These are phyloP conservation scores for Kodamaea arcana DNA, from an alignment of 1,139 yeast species.

Conservation along the genomic window DNA sequence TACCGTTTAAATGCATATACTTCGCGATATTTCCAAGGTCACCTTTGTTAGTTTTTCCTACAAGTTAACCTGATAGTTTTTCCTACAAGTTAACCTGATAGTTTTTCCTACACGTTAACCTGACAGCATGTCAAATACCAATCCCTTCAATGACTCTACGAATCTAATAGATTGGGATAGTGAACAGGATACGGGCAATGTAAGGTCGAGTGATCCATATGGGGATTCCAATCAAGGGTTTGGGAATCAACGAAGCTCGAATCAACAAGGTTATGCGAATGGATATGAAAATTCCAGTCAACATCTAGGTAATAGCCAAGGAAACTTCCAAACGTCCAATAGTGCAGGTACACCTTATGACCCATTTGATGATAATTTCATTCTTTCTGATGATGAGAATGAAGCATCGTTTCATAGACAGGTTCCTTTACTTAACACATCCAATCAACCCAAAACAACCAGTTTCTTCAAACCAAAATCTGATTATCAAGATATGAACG, in stretches of 20 bases:
- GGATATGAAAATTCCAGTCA: constrained; percentile 9
- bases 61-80: too few species aligned
- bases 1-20: too few species aligned
- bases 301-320: constrained; percentile 8
- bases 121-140: too few species aligned
- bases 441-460: constrained; percentile 15
- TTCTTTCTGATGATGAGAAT: constrained; percentile 34
- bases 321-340: constrained; percentile 1
- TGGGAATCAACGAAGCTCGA: constrained; percentile 4
- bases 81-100: too few species aligned
- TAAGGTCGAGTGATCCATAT: not conserved
- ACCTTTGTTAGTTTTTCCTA: too few species aligned
- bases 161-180: constrained; percentile 33
- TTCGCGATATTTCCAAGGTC: too few species aligned
- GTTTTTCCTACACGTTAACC: too few species aligned
- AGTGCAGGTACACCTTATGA: constrained; percentile 11
- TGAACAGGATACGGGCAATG: constrained; percentile 4
- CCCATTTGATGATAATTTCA: constrained; percentile 37
- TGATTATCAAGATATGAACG: constrained; percentile 14
- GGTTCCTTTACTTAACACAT: constrained; percentile 22
- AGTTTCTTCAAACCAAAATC: constrained; percentile 11
- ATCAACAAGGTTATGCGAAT: constrained; percentile 8
- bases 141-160: constrained; percentile 12
- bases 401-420: constrained; percentile 15
- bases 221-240: constrained; percentile 1